Percentiles rank a stretch among this genome's conserved stretches.
Conservation (phyloP, 345 rosid species). For the Heritiera fomes region DNA sequence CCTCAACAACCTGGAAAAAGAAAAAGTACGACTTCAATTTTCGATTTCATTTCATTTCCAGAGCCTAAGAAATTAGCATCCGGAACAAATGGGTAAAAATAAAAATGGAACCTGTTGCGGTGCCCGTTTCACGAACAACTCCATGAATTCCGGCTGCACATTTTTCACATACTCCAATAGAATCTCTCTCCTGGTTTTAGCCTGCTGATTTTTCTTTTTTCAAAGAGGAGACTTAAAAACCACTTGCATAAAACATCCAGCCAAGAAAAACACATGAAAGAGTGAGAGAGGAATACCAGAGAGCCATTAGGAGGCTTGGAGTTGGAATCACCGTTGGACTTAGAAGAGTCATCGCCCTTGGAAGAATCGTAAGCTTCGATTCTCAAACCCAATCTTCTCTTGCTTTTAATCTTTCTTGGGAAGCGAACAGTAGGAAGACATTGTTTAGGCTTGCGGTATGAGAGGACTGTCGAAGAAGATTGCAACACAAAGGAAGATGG, state of each 20-base stretch:
- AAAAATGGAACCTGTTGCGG: constrained; percentile 65
- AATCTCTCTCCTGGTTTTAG: constrained; percentile 77
- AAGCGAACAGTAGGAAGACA: constrained; percentile 40
- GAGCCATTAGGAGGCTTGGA: constrained; percentile 67
- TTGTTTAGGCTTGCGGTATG: constrained; percentile 36
- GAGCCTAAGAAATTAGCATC: background rate
- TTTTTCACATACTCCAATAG: constrained; percentile 88
- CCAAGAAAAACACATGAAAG: background rate
- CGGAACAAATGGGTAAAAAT: background rate
- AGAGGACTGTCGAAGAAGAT: constrained; percentile 29
- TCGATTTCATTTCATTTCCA: constrained; percentile 1
- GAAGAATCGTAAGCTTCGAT: constrained; percentile 69
- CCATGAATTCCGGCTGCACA: constrained; percentile 97
- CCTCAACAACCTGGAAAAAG: constrained; percentile 76
- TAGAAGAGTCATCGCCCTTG: constrained; percentile 41
- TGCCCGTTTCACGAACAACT: constrained; percentile 84
- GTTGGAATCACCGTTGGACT: constrained; percentile 55
- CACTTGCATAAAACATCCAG: constrained; percentile 11
- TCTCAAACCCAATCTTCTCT: constrained; percentile 37
- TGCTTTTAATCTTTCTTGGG: constrained; percentile 33
- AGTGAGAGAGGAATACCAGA: constrained; percentile 42
- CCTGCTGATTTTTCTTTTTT: constrained; percentile 34
- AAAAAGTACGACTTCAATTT: background rate
- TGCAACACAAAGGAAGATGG: constrained; percentile 40
- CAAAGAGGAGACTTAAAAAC: constrained; percentile 15